Evolutionary conservation across 2,329 filamentous ascomycete genomes (phyloP).

Genomic region (Cladosporium sphaerospermum): DNA sequence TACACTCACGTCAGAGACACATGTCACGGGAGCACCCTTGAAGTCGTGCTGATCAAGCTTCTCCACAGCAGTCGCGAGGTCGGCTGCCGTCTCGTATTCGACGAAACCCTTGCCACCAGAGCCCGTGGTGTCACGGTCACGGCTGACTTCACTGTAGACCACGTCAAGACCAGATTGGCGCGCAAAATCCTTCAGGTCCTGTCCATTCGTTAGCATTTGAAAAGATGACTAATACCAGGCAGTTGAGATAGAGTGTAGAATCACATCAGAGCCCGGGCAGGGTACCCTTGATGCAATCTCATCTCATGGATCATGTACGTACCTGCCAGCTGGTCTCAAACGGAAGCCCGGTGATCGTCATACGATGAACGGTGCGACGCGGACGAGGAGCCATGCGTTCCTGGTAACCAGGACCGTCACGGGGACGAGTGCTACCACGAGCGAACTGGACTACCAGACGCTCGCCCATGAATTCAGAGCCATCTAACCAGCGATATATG

Average conservation of each 20-base stretch:
- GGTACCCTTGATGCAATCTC: too few species aligned
- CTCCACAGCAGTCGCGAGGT: slow-evolving; percentile 85
- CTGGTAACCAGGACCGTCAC: slow-evolving; percentile 51
- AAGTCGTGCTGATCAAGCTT: slow-evolving; percentile 92
- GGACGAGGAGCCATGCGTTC: slow-evolving; percentile 68
- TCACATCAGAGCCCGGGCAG: too few species aligned
- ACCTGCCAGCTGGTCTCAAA: slow-evolving; percentile 99
- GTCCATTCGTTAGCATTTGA: slow-evolving; percentile 47
- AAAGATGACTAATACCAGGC: slow-evolving; percentile 31
- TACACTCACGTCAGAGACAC: slow-evolving; percentile 69
- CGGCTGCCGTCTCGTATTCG: slow-evolving; percentile 89
- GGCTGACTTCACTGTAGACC: slow-evolving; percentile 93
- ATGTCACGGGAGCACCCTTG: slow-evolving; percentile 80
- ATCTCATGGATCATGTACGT: background rate
- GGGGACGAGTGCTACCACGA: slow-evolving; percentile 66
- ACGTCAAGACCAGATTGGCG: slow-evolving; percentile 95
- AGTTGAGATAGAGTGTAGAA: background rate
- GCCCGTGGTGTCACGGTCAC: slow-evolving; percentile 68
- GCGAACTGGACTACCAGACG: slow-evolving; percentile 97
- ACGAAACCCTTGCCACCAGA: slow-evolving; percentile 70
- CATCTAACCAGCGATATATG: slow-evolving; percentile 56
- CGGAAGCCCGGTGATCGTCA: slow-evolving; percentile 96
- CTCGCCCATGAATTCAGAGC: slow-evolving; percentile 96
- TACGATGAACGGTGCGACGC: slow-evolving; percentile 88
- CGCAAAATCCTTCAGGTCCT: slow-evolving; percentile 99